Evolutionary conservation across 805 yeast species (phyloP), one percentile per base, ranked within the genome.

Genomic region (Teunomyces panamensis): DNA sequence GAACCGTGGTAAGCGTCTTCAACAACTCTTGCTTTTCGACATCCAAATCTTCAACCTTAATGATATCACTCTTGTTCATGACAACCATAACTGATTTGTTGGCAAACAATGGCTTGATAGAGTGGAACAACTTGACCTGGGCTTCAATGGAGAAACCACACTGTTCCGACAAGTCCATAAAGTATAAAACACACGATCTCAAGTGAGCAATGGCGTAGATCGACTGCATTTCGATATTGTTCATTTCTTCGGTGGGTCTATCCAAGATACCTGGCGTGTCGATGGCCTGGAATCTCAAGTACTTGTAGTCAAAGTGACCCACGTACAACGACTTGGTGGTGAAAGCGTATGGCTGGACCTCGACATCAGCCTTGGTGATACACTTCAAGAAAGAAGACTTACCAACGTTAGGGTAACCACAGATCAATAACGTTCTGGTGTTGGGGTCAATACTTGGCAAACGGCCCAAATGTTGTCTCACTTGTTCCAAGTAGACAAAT

Each of bases 331-430:
- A 88, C 75, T 94, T 94, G 52, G 99, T 94, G 57, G 99, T 94
- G 84, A 94, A 94, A 30, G 99, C 99, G 70, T 94, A 94, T 36
- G 99, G 99, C 72, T 94, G 99, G 52, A 94, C 99, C 65, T 94
- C 99, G 50, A 94, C 99, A 62, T 94, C 98, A 34, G 98, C 98
- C 62, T 95, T 88, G 54, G 99, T 94, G 71, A 94, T 88, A 68
- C 94, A 83, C 64, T 83, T 80, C 69, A 94, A 79, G 73, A 94
- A 94, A 11, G 97, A 89, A 10, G 99, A 94, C 73, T 94, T 94
- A 74, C 99, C 99, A 52, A 94, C 99, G 70, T 94, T 94, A 48
- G 99, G 99, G 73, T 94, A 94, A 53, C 99, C 99, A 75, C 99
- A 94, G 63, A 94, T 92, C 62, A 94, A 79, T 59, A 94, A 76